Percentiles rank a stretch among this genome's conserved stretches.
Conservation (phyloP, 2,329 filamentous ascomycete genomes). For the Aspergillus sp. region DNA sequence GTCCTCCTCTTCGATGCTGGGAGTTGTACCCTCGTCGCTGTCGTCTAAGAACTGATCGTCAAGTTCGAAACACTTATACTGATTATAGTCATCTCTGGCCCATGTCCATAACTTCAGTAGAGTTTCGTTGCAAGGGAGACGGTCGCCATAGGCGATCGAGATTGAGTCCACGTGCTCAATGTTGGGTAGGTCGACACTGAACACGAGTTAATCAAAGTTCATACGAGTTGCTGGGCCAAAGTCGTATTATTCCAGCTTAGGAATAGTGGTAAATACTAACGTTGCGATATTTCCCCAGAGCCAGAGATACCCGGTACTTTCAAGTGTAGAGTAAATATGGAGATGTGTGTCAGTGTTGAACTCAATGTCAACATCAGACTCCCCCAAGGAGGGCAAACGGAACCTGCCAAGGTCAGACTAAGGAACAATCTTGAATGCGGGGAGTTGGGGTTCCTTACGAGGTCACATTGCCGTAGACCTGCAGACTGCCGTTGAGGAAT, state of each 20-base stretch:
- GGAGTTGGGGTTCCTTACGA: background rate
- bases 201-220: background rate
- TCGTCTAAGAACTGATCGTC: background rate
- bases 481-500: background rate
- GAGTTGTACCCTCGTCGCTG: no score
- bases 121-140: conserved; percentile 1
- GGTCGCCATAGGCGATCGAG: background rate
- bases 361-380: background rate
- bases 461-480: background rate
- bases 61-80: background rate
- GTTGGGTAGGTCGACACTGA: background rate
- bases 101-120: conserved; percentile 1
- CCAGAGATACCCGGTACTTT: background rate
- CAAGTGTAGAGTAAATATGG: background rate
- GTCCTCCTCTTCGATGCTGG: no score
- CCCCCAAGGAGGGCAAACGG: background rate
- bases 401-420: background rate
- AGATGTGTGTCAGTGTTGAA: conserved; percentile 1
- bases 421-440: background rate
- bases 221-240: background rate
- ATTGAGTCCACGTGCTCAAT: background rate
- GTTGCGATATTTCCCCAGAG: background rate
- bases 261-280: background rate
- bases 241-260: background rate
- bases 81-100: background rate